Evolutionary conservation across 805 yeast genomes (phyloP).

Genomic region (Candida lessepsii): DNA sequence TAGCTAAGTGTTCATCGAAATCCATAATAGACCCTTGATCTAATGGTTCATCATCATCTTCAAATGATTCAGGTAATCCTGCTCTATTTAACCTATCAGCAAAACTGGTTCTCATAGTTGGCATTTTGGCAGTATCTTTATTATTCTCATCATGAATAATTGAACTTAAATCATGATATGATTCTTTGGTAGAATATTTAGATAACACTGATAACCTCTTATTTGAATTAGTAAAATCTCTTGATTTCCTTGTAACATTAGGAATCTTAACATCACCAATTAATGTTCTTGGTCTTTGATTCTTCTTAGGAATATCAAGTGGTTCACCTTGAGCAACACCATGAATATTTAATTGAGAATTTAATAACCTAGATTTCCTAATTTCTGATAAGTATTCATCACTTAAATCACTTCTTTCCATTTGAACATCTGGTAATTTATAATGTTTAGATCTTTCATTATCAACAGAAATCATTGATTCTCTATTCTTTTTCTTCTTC

Average conservation of each 20-base stretch:
- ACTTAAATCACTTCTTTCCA: conserved; percentile 36
- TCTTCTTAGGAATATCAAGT: conserved; percentile 22
- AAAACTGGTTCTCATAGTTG: conserved; percentile 38
- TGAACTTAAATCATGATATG: conserved; percentile 57
- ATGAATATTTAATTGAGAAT: conserved; percentile 37
- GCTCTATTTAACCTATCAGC: conserved; percentile 43
- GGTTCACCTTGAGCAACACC: conserved; percentile 20
- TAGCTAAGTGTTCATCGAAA: conserved; percentile 39
- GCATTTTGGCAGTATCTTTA: conserved; percentile 16
- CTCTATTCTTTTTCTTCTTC: conserved; percentile 23
- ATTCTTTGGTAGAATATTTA: conserved; percentile 64
- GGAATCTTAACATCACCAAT: conserved; percentile 69
- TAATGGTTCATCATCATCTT: conserved; percentile 29
- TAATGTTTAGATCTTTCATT: conserved; percentile 19
- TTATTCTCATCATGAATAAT: conserved; percentile 26
- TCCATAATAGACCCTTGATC: conserved; percentile 42
- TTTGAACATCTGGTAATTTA: conserved; percentile 37
- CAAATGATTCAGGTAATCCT: conserved; percentile 25
- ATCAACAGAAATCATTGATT: conserved; percentile 34
- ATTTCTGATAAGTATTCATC: conserved; percentile 46
- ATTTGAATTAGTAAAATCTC: conserved; percentile 57
- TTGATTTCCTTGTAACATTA: conserved; percentile 66
- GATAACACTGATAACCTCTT: conserved; percentile 73
- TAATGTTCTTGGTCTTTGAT: conserved; percentile 32
- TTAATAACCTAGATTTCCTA: conserved; percentile 42